A percentile compares a stretch with the other conserved stretches of the same genome.
Evolutionary conservation across 352 stramenopile genomes (phyloP).

Genomic region (Pythium myriotylum): DNA sequence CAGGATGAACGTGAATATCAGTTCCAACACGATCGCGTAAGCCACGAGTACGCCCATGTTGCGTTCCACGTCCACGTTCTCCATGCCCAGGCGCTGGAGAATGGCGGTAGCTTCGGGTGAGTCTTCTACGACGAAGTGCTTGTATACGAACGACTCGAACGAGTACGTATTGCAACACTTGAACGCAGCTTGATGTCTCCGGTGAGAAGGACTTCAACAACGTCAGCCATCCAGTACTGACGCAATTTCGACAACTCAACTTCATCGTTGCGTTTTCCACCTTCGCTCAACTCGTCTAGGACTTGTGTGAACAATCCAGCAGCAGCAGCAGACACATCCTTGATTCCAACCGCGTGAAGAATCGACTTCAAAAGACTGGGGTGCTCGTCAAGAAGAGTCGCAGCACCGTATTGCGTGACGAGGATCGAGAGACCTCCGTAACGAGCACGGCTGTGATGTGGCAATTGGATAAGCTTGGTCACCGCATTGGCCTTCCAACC

Average conservation of each 20-base stretch:
- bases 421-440: slow-evolving; percentile 70
- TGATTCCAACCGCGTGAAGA: slow-evolving; percentile 64
- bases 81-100: slow-evolving; percentile 45
- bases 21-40: slow-evolving; percentile 32
- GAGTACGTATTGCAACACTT: slow-evolving; percentile 78
- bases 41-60: slow-evolving; percentile 29
- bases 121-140: slow-evolving; percentile 73
- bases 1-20: slow-evolving; percentile 44
- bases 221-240: slow-evolving; percentile 55
- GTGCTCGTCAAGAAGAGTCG: slow-evolving; percentile 46
- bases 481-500: slow-evolving; percentile 55
- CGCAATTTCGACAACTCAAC: slow-evolving; percentile 33
- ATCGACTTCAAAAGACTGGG: slow-evolving; percentile 58
- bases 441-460: slow-evolving; percentile 62
- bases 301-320: slow-evolving; percentile 75
- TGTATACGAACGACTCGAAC: slow-evolving; percentile 69
- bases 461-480: slow-evolving; percentile 54
- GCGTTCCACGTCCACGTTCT: slow-evolving; percentile 48
- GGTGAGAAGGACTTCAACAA: slow-evolving; percentile 58
- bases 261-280: background rate
- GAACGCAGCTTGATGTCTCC: slow-evolving; percentile 51
- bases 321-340: slow-evolving; percentile 70
- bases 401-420: slow-evolving; percentile 45
- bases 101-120: slow-evolving; percentile 42
- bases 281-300: slow-evolving; percentile 46